Conservation (phyloP, 2,329 filamentous ascomycete species). For the Lecanicillium sp. region DNA sequence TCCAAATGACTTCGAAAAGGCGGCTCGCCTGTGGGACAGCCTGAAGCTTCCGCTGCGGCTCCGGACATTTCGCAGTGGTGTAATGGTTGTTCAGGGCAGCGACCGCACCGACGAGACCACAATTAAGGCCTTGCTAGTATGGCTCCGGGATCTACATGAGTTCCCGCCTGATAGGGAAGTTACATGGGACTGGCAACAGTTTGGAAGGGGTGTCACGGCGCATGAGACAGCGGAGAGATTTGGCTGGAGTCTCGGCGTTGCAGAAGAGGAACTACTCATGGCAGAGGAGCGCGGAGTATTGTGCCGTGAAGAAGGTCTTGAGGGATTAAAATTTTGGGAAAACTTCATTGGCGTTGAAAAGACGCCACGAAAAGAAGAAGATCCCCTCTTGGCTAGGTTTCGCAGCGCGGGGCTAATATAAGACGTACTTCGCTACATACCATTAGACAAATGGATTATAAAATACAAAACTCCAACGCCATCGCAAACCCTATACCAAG, state of each 20-base stretch:
- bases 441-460: not conserved
- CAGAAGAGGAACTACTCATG: constrained; percentile 94
- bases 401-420: constrained; percentile 8
- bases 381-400: constrained; percentile 3
- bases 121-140: constrained; percentile 64
- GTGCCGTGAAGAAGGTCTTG: constrained; percentile 85
- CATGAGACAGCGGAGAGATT: constrained; percentile 85
- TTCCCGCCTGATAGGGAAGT: constrained; percentile 57
- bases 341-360: constrained; percentile 52
- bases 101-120: constrained; percentile 91
- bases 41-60: constrained; percentile 80
- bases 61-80: constrained; percentile 82
- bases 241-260: constrained; percentile 95
- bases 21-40: constrained; percentile 79
- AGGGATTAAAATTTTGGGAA: constrained; percentile 89
- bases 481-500: no score
- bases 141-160: constrained; percentile 67
- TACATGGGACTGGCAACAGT: constrained; percentile 67
- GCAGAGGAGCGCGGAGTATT: constrained; percentile 82
- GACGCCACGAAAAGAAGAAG: constrained; percentile 1
- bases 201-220: constrained; percentile 80
- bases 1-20: constrained; percentile 85
- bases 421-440: not conserved
- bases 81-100: constrained; percentile 85
- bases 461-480: no score